These are phyloP conservation scores for Nepenthes mirabilis DNA, from an alignment of 148 eudicot genomes.

Conservation along the genomic window DNA sequence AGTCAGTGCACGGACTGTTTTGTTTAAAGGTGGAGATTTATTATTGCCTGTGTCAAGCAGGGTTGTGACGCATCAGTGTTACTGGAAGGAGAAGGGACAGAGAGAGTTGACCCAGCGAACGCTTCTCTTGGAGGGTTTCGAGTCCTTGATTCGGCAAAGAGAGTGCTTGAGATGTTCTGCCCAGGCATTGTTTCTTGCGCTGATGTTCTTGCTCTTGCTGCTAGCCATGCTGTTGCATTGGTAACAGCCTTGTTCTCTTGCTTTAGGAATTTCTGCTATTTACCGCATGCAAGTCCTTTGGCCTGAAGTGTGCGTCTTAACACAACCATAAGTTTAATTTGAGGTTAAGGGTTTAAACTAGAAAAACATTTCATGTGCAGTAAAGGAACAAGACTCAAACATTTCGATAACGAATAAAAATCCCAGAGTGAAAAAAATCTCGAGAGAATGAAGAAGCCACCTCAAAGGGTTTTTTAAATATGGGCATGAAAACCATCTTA, in stretches of 20 bases:
- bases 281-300: no score
- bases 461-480: no score
- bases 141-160: conserved; percentile 54
- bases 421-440: no score
- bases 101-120: conserved; percentile 60
- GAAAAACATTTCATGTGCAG: no score
- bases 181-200: conserved; percentile 66
- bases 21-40: background rate
- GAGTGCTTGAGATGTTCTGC: conserved; percentile 41
- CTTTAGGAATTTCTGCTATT: background rate
- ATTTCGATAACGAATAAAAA: no score
- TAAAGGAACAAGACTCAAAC: no score
- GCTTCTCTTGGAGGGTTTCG: conserved; percentile 54
- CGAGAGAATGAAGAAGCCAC: no score
- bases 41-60: conserved; percentile 15
- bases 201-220: conserved; percentile 64
- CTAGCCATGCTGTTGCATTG: conserved; percentile 55
- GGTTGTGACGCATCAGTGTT: conserved; percentile 76
- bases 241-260: conserved; percentile 13
- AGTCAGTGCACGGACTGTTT: background rate
- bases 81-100: conserved; percentile 46
- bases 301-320: no score
- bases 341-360: no score
- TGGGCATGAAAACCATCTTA: no score
- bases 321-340: no score